phyloP scores from a whole-genome alignment of 2,329 filamentous ascomycete species.

The Venturiaceae sp. region DNA sequence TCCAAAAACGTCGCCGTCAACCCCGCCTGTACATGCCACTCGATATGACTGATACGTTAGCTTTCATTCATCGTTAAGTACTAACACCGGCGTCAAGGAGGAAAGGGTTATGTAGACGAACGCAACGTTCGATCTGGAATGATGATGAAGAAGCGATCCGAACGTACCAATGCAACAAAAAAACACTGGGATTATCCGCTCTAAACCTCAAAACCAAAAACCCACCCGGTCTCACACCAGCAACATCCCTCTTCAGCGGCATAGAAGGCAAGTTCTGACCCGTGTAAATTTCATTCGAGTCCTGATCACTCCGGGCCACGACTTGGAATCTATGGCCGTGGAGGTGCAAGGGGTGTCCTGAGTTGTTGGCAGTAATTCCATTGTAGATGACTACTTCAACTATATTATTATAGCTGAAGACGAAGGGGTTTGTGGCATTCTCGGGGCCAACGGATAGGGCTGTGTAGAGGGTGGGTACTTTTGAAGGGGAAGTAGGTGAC shows the following conservation, averaged over 20 bases:
- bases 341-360: conserved; percentile 61
- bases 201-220: conserved; percentile 47
- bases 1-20: conserved; percentile 44
- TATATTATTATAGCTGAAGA: conserved; percentile 55
- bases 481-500: conserved; percentile 63
- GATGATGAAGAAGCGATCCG: too few species aligned
- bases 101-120: background rate
- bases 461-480: conserved; percentile 73
- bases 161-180: conserved; percentile 16
- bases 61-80: too few species aligned
- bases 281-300: conserved; percentile 17
- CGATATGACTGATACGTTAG: too few species aligned
- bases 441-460: conserved; percentile 48
- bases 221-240: conserved; percentile 43
- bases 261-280: conserved; percentile 24
- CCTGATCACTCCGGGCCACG: conserved; percentile 23
- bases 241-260: conserved; percentile 43
- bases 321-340: conserved; percentile 70
- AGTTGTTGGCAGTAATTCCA: conserved; percentile 44
- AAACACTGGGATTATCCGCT: conserved; percentile 41
- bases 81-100: background rate
- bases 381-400: conserved; percentile 71
- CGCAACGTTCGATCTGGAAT: too few species aligned
- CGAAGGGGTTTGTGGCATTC: conserved; percentile 43
- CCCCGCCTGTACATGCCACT: conserved; percentile 40